These are phyloP conservation scores for Leersia perrieri DNA, from an alignment of 176 grass and related monocot species.

Conservation along the genomic window DNA sequence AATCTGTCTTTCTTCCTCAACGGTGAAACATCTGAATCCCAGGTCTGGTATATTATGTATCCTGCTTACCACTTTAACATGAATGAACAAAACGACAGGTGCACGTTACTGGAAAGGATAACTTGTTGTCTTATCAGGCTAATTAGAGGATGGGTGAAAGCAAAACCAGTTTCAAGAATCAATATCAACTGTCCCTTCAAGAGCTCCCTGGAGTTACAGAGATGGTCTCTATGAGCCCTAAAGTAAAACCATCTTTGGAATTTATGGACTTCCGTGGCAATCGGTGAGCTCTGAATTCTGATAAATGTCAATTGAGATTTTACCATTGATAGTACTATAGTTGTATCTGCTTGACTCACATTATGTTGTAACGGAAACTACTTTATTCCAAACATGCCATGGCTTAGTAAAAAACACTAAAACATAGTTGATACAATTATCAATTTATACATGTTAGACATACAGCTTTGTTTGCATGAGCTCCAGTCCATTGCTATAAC, in stretches of 20 bases:
- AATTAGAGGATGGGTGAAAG: neutral
- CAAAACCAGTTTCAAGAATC: neutral
- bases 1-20: slow-evolving; percentile 25
- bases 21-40: slow-evolving; percentile 37
- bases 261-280: neutral
- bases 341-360: neutral
- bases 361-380: neutral
- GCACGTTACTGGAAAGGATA: neutral
- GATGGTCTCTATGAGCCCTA: neutral
- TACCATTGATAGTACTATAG: neutral
- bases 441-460: neutral
- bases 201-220: neutral
- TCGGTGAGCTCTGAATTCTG: neutral
- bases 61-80: neutral
- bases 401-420: neutral
- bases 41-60: neutral
- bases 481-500: neutral
- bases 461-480: neutral
- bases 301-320: neutral
- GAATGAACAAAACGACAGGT: neutral
- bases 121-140: neutral
- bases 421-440: neutral
- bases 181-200: neutral
- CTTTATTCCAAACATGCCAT: neutral
- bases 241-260: neutral